Evolutionary conservation across 805 yeast species (phyloP).

Genomic region (Candida methanosorbosa): DNA sequence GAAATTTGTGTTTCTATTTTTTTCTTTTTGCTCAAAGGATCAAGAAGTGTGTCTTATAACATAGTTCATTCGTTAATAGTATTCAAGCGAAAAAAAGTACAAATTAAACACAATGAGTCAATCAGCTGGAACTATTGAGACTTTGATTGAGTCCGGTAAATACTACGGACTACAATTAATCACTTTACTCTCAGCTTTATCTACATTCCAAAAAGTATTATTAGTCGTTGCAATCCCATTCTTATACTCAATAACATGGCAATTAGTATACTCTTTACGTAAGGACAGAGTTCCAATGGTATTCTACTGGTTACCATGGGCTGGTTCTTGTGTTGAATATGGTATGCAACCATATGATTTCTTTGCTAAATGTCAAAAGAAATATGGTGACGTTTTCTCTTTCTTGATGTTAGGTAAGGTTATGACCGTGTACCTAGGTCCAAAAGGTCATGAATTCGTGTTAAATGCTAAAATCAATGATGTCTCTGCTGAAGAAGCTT

Average conservation of each 20-base stretch:
- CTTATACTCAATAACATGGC: conserved; percentile 57
- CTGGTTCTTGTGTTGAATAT: conserved; percentile 82
- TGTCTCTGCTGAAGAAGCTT: conserved; percentile 95
- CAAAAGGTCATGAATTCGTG: conserved; percentile 95
- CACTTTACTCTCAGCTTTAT: conserved; percentile 10
- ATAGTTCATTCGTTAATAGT: too few species aligned
- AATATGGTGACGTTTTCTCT: conserved; percentile 90
- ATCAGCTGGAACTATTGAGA: background rate
- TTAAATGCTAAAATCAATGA: conserved; percentile 83
- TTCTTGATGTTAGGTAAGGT: conserved; percentile 82
- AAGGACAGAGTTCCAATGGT: conserved; percentile 85
- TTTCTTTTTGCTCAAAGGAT: too few species aligned
- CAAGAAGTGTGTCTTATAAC: too few species aligned
- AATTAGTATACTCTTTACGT: conserved; percentile 59
- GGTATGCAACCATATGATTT: conserved; percentile 94
- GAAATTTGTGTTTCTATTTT: too few species aligned
- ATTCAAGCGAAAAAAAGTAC: too few species aligned
- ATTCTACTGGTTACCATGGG: conserved; percentile 90
- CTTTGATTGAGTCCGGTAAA: background rate
- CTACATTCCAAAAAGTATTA: conserved; percentile 19
- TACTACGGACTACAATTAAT: background rate
- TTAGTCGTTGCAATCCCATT: conserved; percentile 45
- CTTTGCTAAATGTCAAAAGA: conserved; percentile 66
- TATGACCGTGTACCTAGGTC: conserved; percentile 95
- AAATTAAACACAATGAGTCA: too few species aligned